Percentiles rank a stretch among this genome's conserved stretches.
Evolutionary conservation across 306 rosid genomes (phyloP).

Genomic region (barrel medic (Medicago truncatula)): MtrunA17r5.0-ANR NC_053042.1:31991001-31991500

Average conservation of each 20-base stretch:
- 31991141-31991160: no score
- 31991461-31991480: not conserved
- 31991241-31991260: constrained; percentile 38
- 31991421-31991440: constrained; percentile 4
- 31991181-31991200: not conserved
- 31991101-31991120: no score
- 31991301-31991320: constrained; percentile 3
- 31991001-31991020: not conserved
- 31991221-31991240: constrained; percentile 29
- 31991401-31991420: not conserved
- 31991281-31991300: constrained; percentile 13
- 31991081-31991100: no score
- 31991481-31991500: not conserved
- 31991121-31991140: no score
- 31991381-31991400: not conserved
- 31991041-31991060: no score
- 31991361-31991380: constrained; percentile 5
- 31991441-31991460: not conserved
- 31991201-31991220: constrained; percentile 31
- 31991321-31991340: not conserved
- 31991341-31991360: not conserved
- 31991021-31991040: no score
- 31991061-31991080: no score
- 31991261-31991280: constrained; percentile 31
- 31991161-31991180: not conserved